Percentiles rank a stretch among this genome's conserved stretches.
phyloP scores from a whole-genome alignment of 495 filamentous ascomycete species.

The Podospora pseudopauciseta region DNA sequence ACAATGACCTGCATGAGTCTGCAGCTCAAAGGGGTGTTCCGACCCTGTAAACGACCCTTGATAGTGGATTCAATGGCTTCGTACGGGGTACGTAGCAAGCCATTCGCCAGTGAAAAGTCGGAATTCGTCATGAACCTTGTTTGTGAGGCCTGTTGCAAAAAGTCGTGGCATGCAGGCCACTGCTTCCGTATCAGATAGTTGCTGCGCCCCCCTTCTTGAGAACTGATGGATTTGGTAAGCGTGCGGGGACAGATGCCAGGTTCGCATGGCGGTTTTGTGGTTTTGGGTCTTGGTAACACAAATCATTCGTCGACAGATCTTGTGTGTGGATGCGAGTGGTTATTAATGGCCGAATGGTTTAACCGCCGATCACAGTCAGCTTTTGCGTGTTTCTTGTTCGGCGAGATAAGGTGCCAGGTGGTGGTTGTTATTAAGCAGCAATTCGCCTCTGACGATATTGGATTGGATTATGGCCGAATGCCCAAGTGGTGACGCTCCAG shows the following conservation, averaged over 20 bases:
- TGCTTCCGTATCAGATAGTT: not conserved
- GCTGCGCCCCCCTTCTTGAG: not conserved
- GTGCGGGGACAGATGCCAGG: not conserved
- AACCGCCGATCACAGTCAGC: not conserved
- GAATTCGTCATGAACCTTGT: not conserved
- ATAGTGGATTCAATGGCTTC: not conserved
- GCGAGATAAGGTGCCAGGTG: not conserved
- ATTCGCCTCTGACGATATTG: not conserved
- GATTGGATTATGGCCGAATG: too few species aligned
- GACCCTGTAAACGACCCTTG: not conserved
- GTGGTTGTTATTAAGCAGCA: not conserved
- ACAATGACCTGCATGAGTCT: not conserved
- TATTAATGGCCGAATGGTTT: not conserved
- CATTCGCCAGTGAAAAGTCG: not conserved
- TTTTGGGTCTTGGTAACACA: not conserved
- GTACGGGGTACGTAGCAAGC: too few species aligned
- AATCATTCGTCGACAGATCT: not conserved
- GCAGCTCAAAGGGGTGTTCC: not conserved
- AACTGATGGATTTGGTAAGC: not conserved
- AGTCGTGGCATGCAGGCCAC: not conserved
- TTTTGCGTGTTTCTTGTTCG: not conserved
- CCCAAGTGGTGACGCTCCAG: too few species aligned
- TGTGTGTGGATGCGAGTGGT: not conserved
- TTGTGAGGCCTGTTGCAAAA: not conserved
- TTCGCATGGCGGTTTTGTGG: not conserved